Base-by-base conservation (phyloP, 1,139 yeast genomes). In the Candida sanyaensis region DNA sequence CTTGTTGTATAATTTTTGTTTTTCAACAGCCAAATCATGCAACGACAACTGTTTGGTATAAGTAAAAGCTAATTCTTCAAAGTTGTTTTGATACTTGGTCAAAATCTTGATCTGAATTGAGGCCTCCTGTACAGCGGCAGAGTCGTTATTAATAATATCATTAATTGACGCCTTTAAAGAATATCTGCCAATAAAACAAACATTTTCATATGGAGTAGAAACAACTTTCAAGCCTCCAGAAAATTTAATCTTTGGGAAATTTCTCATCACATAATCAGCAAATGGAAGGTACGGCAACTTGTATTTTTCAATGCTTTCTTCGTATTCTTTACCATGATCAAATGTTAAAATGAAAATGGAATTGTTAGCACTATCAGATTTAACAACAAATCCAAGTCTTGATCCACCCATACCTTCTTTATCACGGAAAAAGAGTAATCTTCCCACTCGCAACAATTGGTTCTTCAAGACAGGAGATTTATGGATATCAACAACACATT, bases 391-490 rank as follows among this genome's bases (percentile, higher is more conserved):
- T 2, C 90, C 96, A 17, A 83, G 64, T 44, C 74, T 71, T 1
- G 80, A 61, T 6, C 66, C 63, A 9, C 27, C 29, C 21, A 17
- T 17, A 5, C 65, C 73, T 3, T 62, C 64, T 34, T 61, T 58
- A 57, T 83, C 84, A 51, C 83, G 76, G 63, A 71, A 88, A 9
- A 85, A 76, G 46, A 89, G 62, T 46, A 88, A 62, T 51, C 90
- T 73, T 8, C 96, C 96, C 2, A 69, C 61, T 43, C 66, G 71
- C 46, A 86, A 63, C 12, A 79, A 64, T 17, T 62, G 57, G 26
- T 73, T 69, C 45, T 78, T 71, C 21, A 80, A 67, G 2, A 74
- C 60, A 2, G 84, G 76, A 46, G 78, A 71, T 32, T 71, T 70
- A 45, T 77, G 69, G 23, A 80, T 62, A 46, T 78, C 81, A n/a